Evolutionary conservation across 495 filamentous ascomycete species (phyloP), one percentile per base, ranked within the genome.

Genomic region (Talaromyces borbonicus): DNA sequence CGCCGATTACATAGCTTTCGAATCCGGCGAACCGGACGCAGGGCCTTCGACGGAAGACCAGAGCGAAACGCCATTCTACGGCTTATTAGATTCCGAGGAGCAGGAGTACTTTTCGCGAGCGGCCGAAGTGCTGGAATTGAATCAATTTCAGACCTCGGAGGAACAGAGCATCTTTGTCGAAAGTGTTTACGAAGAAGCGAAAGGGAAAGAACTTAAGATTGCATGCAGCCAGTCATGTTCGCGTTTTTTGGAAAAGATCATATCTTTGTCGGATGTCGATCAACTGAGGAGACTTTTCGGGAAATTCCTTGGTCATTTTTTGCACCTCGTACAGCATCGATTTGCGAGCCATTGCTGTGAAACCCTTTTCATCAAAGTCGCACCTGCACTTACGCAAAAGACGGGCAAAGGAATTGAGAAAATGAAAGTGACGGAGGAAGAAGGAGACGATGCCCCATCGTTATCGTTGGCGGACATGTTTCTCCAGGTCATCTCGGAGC

Each of bases 341-440:
- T 98, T 98, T 57, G 92, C 92, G 3, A 87, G 86, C 43, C 92
- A 98, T 65, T 97, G 90, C 58, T 96, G 90, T 62, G 92, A 98
- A 67, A 88, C 85, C 12, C 71, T 98, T 8, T 96, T 98, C 55
- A 69, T 88, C 27, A 77, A 83, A 46, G 82, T 84, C 7, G 90
- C 89, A 14, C 80, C 84, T 0, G 67, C 84, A 5, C 83, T 95
- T 19, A 84, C 81, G 16, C 66, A 81, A 50, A 75, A 72, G 41
- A 66, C 75, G 25, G 60, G 69, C 8, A 76, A 74, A 24, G 52
- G n/a, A n/a, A n/a, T 68, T 7, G 69, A 68, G 19, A 65, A 66
- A 49, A 60, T 53, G 42, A 20, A 12, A 56, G 29, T 54, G 49
- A 11, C 48, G 14, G 61, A 66, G 30, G 60, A 62, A n/a, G 56